phyloP scores from a whole-genome alignment of 306 rosid genomes.

The Casuarina equisetifolia region DNA sequence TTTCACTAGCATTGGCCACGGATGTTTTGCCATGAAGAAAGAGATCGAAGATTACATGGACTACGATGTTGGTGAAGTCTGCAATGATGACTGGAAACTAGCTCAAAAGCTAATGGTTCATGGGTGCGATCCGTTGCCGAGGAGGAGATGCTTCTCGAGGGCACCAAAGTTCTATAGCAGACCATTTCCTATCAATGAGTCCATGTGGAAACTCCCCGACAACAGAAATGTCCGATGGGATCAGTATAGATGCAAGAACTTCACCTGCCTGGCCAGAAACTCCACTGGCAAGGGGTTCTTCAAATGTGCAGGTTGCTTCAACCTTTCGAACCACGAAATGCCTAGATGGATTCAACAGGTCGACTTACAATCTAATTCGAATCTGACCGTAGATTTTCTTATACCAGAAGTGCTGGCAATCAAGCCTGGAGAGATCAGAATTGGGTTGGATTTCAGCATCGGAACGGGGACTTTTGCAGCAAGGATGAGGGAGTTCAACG shows the following conservation, averaged over 20 bases:
- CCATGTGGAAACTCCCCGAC: slow-evolving; percentile 74
- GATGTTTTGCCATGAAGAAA: slow-evolving; percentile 62
- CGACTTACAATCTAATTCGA: slow-evolving; percentile 24
- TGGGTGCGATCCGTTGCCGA: slow-evolving; percentile 80
- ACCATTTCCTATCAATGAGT: slow-evolving; percentile 51
- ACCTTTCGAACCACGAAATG: slow-evolving; percentile 57
- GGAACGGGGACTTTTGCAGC: slow-evolving; percentile 86
- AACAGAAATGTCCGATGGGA: slow-evolving; percentile 76
- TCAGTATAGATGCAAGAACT: slow-evolving; percentile 66
- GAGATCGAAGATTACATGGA: slow-evolving; percentile 79
- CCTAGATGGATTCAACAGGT: slow-evolving; percentile 54
- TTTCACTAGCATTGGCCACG: slow-evolving; percentile 77
- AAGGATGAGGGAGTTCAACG: slow-evolving; percentile 66
- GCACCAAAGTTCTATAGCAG: slow-evolving; percentile 53
- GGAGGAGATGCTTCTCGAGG: slow-evolving; percentile 67
- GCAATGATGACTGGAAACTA: slow-evolving; percentile 78
- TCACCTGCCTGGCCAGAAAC: slow-evolving; percentile 54
- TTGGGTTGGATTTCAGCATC: slow-evolving; percentile 71
- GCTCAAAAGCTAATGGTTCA: slow-evolving; percentile 83
- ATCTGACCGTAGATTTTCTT: slow-evolving; percentile 49
- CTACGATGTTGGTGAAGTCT: slow-evolving; percentile 71
- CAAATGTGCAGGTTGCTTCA: slow-evolving; percentile 77
- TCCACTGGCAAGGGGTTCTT: slow-evolving; percentile 55
- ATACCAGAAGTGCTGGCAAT: slow-evolving; percentile 53
- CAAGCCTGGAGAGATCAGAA: slow-evolving; percentile 62